Evolutionary conservation across 495 filamentous ascomycete genomes (phyloP).

Genomic region (Terfezia claveryi): DNA sequence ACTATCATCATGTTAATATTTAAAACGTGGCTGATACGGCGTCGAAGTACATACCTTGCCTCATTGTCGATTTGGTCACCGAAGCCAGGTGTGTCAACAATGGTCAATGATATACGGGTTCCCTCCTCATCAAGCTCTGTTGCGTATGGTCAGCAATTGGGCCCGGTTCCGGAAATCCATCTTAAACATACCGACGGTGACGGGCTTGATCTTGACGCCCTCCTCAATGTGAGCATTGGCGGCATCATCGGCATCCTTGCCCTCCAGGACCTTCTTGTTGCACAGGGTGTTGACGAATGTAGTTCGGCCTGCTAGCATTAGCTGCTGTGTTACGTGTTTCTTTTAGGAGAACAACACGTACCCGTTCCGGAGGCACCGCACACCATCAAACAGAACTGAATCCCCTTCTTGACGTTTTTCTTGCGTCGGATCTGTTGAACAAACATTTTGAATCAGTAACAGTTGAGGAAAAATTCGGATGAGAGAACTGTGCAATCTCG

Average conservation of each 20-base stretch:
- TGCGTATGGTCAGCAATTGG: constrained; percentile 9
- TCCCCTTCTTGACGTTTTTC: constrained; percentile 99
- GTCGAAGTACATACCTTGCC: constrained; percentile 44
- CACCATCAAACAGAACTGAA: constrained; percentile 99
- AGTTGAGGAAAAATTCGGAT: background rate
- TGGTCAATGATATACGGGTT: constrained; percentile 89
- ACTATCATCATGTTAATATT: constrained; percentile 25
- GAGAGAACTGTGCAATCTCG: background rate
- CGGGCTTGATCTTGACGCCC: constrained; percentile 90
- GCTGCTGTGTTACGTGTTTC: constrained; percentile 1
- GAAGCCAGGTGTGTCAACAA: constrained; percentile 95
- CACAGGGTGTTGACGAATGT: constrained; percentile 99
- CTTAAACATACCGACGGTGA: constrained; percentile 72
- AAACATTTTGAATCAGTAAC: background rate
- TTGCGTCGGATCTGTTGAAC: constrained; percentile 64
- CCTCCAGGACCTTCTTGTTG: constrained; percentile 68
- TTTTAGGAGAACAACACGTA: constrained; percentile 26
- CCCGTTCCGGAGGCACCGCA: constrained; percentile 96
- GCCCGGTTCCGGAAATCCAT: background rate
- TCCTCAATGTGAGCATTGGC: constrained; percentile 79
- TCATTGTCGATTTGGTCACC: constrained; percentile 99
- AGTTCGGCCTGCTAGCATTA: constrained; percentile 47
- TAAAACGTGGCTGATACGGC: background rate
- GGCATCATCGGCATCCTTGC: constrained; percentile 81
- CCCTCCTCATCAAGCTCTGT: constrained; percentile 94